A percentile compares a stretch with the other conserved stretches of the same genome.
phyloP scores from a whole-genome alignment of 257 asterid species.

The Solanum microdontum region DNA sequence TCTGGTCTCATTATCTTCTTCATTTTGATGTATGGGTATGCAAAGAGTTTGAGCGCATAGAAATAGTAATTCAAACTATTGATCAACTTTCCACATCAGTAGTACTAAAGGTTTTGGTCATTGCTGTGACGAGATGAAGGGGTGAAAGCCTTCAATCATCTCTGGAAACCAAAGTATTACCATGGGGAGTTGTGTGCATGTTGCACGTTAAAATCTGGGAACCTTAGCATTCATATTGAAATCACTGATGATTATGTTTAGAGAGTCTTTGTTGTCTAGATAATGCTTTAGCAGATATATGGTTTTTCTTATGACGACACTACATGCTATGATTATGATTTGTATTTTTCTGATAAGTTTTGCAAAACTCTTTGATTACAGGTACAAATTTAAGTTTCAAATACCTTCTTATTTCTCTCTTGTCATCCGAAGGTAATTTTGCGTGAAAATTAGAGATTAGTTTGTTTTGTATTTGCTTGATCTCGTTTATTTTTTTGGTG shows the following conservation, averaged over 20 bases:
- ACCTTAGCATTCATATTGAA: not conserved
- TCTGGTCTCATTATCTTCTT: not conserved
- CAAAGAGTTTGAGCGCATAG: not conserved
- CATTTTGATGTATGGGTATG: not conserved
- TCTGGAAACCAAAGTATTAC: not conserved
- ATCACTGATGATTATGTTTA: not conserved
- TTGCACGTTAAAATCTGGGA: not conserved
- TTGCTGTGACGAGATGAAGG: not conserved
- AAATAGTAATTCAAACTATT: not conserved
- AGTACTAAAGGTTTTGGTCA: not conserved
- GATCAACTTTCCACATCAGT: not conserved
- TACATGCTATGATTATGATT: not conserved
- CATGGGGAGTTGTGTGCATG: not conserved
- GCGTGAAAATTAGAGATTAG: not conserved
- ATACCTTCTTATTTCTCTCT: constrained; percentile 94
- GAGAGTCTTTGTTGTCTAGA: not conserved
- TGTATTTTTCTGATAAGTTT: not conserved
- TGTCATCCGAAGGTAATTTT: constrained; percentile 72
- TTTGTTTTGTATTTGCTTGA: not conserved
- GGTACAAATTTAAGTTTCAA: constrained; percentile 92
- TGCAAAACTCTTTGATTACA: constrained; percentile 19
- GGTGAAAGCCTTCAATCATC: not conserved
- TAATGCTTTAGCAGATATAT: not conserved
- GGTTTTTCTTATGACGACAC: not conserved
- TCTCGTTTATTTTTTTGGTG: constrained; percentile 3